phyloP scores from a whole-genome alignment of 495 filamentous ascomycete genomes.

The Aspergillus heteromorphus region DNA sequence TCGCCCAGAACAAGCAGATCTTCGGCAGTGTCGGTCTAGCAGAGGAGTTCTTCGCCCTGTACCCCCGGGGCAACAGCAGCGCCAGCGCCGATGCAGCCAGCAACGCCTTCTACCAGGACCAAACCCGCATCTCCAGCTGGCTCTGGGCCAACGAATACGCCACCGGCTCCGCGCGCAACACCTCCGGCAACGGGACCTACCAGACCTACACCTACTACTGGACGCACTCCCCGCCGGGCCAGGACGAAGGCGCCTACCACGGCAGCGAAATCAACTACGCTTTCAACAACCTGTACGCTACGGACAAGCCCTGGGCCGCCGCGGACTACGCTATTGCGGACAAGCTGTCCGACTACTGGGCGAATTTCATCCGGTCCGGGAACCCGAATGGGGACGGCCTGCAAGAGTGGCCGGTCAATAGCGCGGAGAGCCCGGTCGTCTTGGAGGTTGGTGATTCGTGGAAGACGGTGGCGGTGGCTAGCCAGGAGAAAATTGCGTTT shows the following conservation, averaged over 20 bases:
- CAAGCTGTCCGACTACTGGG: too few species aligned
- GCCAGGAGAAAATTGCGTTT: too few species aligned
- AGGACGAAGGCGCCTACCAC: slow-evolving; percentile 9
- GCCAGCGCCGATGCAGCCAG: neutral
- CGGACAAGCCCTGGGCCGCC: too few species aligned
- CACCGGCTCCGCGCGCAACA: slow-evolving; percentile 10
- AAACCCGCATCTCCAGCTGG: slow-evolving; percentile 10
- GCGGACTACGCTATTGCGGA: too few species aligned
- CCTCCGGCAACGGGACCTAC: too few species aligned
- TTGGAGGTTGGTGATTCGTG: too few species aligned
- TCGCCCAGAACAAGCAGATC: slow-evolving; percentile 1
- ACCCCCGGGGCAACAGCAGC: slow-evolving; percentile 6
- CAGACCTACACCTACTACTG: slow-evolving; percentile 13
- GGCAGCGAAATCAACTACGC: slow-evolving; percentile 11
- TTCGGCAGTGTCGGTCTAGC: slow-evolving; percentile 2
- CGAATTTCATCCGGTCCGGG: too few species aligned
- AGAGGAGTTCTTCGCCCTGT: slow-evolving; percentile 10
- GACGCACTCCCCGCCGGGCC: slow-evolving; percentile 9
- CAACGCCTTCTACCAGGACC: slow-evolving; percentile 8
- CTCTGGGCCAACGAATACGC: slow-evolving; percentile 8
- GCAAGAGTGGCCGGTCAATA: too few species aligned
- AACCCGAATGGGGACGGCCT: too few species aligned
- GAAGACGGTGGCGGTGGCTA: too few species aligned
- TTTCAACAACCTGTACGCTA: slow-evolving; percentile 11
- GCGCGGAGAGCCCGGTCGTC: too few species aligned